Base-by-base conservation (phyloP, 495 filamentous ascomycete genomes). In the Penicillium coffeae region DNA sequence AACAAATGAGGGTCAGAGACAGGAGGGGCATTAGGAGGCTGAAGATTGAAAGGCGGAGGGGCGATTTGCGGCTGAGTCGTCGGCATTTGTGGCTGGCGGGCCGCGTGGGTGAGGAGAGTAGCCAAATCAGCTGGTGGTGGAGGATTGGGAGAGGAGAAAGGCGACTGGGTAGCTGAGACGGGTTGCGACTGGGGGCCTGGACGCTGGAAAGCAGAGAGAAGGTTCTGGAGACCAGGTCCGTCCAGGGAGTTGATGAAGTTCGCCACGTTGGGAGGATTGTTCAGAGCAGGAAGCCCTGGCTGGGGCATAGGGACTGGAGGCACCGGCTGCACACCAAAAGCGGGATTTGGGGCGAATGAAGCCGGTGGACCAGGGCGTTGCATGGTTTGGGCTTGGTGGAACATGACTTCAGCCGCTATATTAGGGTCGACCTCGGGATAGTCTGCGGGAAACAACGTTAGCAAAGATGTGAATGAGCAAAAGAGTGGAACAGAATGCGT, bases 391-490 rank as follows among this genome's bases (percentile, higher is more conserved):
- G 87, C 81, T 50, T 62, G 58, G 30, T 89, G 79, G 20, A 85
- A 57, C 41, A 95, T 88, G 18, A 98, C 79, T 47, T 90, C 87
- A 8, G 85, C 88, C 2, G 85, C 89, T 22, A 88, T 79, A 7
- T 72, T 63, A 0, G 89, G 85, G 5, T 93, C 88, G 3, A 96
- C 72, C 53, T 87, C 81, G 32, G 85, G 78, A 58, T 98, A 98
- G 55, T 91, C 38, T 19, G 20, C 82, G 86, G 56, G 22, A 36
- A 37, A 18, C n/a, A 3, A 34, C 32, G 25, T 56, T 33, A 42
- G 47, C 27, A 47, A 48, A 6, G 15, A 15, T 48, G 3, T 36
- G 45, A 36, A 21, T 30, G 10, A 30, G 25, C 25, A 10, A 4
- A 10, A 10, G 25, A 30, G 25, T n/a, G n/a, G 10, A 12, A 20